Base-by-base conservation (phyloP, 305 asterid genomes). In the Caryopteris hybrid region DNA sequence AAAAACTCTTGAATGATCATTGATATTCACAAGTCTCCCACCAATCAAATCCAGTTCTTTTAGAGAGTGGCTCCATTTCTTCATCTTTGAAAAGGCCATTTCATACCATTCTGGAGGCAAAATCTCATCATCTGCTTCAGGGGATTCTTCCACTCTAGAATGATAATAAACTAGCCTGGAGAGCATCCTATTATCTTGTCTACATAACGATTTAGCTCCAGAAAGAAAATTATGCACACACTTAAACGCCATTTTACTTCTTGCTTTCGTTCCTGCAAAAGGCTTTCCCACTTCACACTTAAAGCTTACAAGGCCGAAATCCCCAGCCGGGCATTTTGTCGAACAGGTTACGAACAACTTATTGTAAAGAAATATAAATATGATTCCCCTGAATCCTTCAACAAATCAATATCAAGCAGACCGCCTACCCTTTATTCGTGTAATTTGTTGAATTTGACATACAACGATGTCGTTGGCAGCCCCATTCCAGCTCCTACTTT, bases 31-130 rank as follows among this genome's bases (percentile, higher is more conserved):
- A 59, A 89, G 80, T 73, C 85, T 81, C 67, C 97, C 96, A 74
- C 84, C 83, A 74, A 86, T 48, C 78, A 90, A 76, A 78, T 90
- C 96, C 56, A 87, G 47, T 50, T 79, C 80, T 79, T 84, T 90
- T 69, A 90, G 61, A 27, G 66, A 70, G 43, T 56, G 81, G 74
- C 89, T 73, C 82, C 85, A 80, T 72, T 83, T 88, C 48, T 69
- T 72, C 79, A 88, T 85, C 86, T 77, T 90, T n/a, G 23, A 33
- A 22, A 80, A 84, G 53, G 95, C 84, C 47, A 70, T 75, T 16
- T 77, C 95, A 36, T 76, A 84, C 99, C 97, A 93, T 70, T 88
- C 96, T 6, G 80, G 68, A 65, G 92, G 71, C 2, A 76, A 72
- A 64, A 60, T 21, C 33, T 74, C 84, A 18, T 56, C 79, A 18